Evolutionary conservation across 2,329 filamentous ascomycete genomes (phyloP).

Genomic region (Ceratocystis lukuohia): DNA sequence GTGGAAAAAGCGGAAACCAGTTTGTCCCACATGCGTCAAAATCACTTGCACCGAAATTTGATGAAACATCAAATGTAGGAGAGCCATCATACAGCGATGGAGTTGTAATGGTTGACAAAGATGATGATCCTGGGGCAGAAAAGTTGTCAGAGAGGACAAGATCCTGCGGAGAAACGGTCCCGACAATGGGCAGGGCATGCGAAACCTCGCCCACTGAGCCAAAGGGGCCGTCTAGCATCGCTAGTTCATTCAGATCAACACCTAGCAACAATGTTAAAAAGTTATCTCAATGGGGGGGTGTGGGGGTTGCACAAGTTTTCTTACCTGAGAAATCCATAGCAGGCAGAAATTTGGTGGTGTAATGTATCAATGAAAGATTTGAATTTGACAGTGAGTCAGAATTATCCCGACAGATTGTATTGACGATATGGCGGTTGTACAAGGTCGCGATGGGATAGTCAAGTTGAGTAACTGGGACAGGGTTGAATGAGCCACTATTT

Average conservation of each 20-base stretch:
- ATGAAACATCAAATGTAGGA: constrained; percentile 56
- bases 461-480: neutral
- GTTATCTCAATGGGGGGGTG: constrained; percentile 26
- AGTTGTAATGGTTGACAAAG: constrained; percentile 73
- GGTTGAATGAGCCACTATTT: neutral
- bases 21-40: constrained; percentile 39
- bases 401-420: neutral
- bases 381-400: neutral
- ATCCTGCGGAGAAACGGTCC: constrained; percentile 76
- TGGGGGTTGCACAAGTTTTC: constrained; percentile 21
- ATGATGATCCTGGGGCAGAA: constrained; percentile 69
- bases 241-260: constrained; percentile 45
- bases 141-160: constrained; percentile 56
- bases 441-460: neutral
- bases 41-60: constrained; percentile 53
- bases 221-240: constrained; percentile 40
- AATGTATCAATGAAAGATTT: neutral
- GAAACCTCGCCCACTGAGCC: constrained; percentile 25
- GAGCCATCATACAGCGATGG: constrained; percentile 68
- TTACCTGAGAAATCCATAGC: constrained; percentile 17
- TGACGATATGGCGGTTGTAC: neutral
- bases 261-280: constrained; percentile 28
- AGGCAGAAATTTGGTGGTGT: neutral
- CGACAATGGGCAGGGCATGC: constrained; percentile 33
- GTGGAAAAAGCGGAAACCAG: constrained; percentile 66